phyloP scores from a whole-genome alignment of 768 basidiomycete species.

The Pholiota conissans region DNA sequence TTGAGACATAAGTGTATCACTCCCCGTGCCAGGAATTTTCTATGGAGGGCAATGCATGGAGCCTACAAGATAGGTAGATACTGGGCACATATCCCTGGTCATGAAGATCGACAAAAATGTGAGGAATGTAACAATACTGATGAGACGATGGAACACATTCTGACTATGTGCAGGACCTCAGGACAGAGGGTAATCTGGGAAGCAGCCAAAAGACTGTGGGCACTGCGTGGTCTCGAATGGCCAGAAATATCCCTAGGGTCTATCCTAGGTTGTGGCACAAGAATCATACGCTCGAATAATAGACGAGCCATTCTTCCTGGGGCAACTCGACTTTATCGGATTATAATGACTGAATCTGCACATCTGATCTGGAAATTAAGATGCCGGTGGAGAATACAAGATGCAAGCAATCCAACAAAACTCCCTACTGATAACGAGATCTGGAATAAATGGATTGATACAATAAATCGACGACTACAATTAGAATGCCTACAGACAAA shows the following conservation, averaged over 20 bases:
- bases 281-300: background rate
- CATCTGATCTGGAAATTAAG: slow-evolving; percentile 28
- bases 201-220: background rate
- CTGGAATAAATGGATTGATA: slow-evolving; percentile 14
- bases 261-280: slow-evolving; percentile 12
- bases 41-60: background rate
- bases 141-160: background rate
- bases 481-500: slow-evolving; percentile 17
- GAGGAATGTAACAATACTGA: background rate
- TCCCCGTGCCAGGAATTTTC: background rate
- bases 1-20: background rate
- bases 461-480: slow-evolving; percentile 16
- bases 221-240: background rate
- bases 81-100: background rate
- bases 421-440: slow-evolving; percentile 2
- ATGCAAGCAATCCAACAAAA: slow-evolving; percentile 5
- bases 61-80: background rate
- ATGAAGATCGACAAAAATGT: background rate
- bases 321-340: slow-evolving; percentile 13
- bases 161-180: background rate
- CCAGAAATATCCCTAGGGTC: slow-evolving; percentile 9
- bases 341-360: slow-evolving; percentile 25
- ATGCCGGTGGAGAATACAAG: slow-evolving; percentile 20
- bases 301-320: slow-evolving; percentile 1
- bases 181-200: background rate